These are phyloP conservation scores for Immersiella caudata DNA, from an alignment of 495 filamentous ascomycete species.

Conservation along the genomic window DNA sequence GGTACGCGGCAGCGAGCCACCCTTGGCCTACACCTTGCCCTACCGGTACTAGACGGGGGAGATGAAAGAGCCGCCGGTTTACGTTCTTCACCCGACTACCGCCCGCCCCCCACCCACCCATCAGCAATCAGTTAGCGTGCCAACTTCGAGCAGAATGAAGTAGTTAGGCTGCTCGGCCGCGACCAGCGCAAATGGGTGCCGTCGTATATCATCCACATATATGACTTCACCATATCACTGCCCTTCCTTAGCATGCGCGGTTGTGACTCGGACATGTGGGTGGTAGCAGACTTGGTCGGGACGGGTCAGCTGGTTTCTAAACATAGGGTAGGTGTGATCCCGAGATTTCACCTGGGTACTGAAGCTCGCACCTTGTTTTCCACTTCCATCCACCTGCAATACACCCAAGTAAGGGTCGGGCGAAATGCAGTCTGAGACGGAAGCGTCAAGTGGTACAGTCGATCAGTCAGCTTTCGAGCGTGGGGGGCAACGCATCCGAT, in stretches of 20 bases:
- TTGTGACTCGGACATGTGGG: not conserved
- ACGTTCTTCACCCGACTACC: not conserved
- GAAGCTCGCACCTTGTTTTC: not conserved
- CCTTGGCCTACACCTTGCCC: not conserved
- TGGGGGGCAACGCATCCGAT: not conserved
- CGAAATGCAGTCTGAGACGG: not conserved
- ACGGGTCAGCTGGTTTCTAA: not conserved
- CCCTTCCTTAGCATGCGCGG: not conserved
- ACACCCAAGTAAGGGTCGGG: not conserved
- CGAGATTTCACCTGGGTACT: not conserved
- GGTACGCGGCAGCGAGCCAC: not conserved
- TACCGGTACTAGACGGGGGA: not conserved
- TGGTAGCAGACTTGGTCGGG: not conserved
- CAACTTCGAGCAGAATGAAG: no score
- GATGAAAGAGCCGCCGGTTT: not conserved
- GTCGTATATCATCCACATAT: not conserved
- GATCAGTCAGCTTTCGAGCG: not conserved
- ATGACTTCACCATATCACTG: not conserved
- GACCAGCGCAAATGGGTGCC: not conserved
- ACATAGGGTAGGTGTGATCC: constrained; percentile 1
- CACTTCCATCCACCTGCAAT: not conserved
- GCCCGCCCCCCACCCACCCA: not conserved
- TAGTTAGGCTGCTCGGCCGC: not conserved
- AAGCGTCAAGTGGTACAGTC: not conserved
- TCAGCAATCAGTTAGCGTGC: not conserved